Evolutionary conservation across 1,139 yeast species (phyloP), one percentile per base, ranked within the genome.

Genomic region (Komagataea norvegica): DNA sequence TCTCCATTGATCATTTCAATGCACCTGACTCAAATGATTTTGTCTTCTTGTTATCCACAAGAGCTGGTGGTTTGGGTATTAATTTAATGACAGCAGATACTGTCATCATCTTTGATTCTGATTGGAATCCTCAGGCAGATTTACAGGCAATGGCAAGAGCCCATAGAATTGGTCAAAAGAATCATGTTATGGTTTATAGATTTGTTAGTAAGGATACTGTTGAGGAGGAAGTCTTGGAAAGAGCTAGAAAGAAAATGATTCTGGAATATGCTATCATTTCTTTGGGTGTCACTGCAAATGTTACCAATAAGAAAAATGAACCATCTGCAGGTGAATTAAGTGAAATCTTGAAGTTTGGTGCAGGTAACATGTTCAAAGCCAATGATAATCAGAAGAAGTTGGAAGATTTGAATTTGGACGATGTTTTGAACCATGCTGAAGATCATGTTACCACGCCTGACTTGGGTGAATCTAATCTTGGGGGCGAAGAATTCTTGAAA

Each of bases 141-240:
- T 67, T 89, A 51, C 97, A 91, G 64, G 98, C 98, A 5, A 93
- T 93, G 99, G 99, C 98, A 1, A 79, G 99, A 64, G 99, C 98
- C 4, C 99, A 91, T 64, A 80, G 99, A 69, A 91, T 91, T 56
- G 99, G 99, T 13, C 99, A 91, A 61, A 91, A 91, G 61, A 88
- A 86, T 53, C 98, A 91, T 62, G 99, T 91, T 32, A 86, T 88
- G 76, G 97, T 91, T 16, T 93, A 93, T 60, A 72, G 99, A 57
- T 86, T 93, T 65, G 97, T 91, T 17, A 83, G 96, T 47, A 91
- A 91, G 55, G 98, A 93, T 55, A 91, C 98, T 0, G 95, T 91
- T 15, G 99, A 91, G 61, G 99, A 91, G 60, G 95, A 91, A 57
- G 95, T 91, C 43, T 68, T 91, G 48, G 99, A 93, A 64, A 77